Base-by-base conservation (phyloP, 345 rosid genomes). In the Trapa incisa region DNA sequence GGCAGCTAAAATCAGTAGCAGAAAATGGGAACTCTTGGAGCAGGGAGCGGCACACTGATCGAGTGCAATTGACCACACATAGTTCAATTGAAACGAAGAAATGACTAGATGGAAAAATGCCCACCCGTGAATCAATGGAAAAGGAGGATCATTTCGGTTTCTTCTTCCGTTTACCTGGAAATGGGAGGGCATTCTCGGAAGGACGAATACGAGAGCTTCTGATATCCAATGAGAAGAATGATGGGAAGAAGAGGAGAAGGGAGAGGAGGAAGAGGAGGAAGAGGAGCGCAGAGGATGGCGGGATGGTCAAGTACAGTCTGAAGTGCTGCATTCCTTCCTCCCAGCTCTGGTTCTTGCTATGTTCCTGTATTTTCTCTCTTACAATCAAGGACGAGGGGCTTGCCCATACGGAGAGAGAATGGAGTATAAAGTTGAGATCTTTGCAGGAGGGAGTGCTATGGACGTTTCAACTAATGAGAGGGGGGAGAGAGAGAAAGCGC, bases 191-290 rank as follows among this genome's bases (percentile, higher is more conserved):
- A 58, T 38, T 35, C 12, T 10, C 32, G 52, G 41, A 68, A 9
- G 43, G 60, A 17, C 22, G 47, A 45, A 67, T 54, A 54, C 43
- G 67, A 62, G 17, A 22, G 48, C 61, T 53, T 53, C 37, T 4
- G 65, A 0, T n/a, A 52, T 0, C 57, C 9, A 66, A 43, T 16
- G 53, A 47, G 37, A 37, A 64, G 56, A 57, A 4, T 14, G 52
- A 37, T 37, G 67, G 57, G 33, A 38, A 45, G 22, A 42, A 57
- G 32, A 67, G 39, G 66, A 47, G 42, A 70, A 72, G 48, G 74
- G 45, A 43, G 60, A 57, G 22, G 57, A 35, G 13, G 75, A 52
- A 0, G 71, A 37, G 47, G 12, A 54, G 42, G 60, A 64, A 13
- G 58, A 29, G 64, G 58, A 29, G 64, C 45, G 22, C 35, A 54